These are phyloP conservation scores for Linnemannia hyalina DNA, from an alignment of 192 early-diverging fungal species.

Conservation along the genomic window DNA sequence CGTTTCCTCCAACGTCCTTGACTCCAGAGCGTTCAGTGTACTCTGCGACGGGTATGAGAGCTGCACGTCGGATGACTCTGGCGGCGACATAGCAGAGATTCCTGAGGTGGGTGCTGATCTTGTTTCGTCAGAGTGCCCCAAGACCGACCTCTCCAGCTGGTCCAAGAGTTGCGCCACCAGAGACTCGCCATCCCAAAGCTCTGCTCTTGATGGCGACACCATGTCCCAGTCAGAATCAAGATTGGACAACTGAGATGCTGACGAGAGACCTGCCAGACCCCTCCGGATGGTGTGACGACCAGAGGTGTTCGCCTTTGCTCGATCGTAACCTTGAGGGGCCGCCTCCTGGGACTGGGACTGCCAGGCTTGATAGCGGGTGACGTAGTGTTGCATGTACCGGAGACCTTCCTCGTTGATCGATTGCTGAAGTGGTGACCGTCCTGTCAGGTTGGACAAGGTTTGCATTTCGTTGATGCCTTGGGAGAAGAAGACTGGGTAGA, in stretches of 20 bases:
- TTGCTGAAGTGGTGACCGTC: conserved; percentile 32
- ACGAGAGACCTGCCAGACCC: conserved; percentile 15
- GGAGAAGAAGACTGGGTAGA: conserved; percentile 36
- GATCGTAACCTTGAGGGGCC: background rate
- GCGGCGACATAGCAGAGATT: background rate
- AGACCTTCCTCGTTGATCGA: conserved; percentile 43
- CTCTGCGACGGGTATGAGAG: background rate
- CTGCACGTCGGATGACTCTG: background rate
- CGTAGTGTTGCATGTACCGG: conserved; percentile 45
- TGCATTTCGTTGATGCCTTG: conserved; percentile 56
- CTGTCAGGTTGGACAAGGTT: conserved; percentile 45
- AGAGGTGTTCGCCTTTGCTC: background rate
- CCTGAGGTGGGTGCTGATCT: background rate
- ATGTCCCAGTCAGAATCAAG: conserved; percentile 40
- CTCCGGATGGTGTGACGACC: conserved; percentile 10
- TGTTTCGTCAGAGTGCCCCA: conserved; percentile 30
- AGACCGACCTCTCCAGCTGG: conserved; percentile 34
- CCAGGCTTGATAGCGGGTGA: conserved; percentile 34
- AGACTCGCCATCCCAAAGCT: conserved; percentile 37
- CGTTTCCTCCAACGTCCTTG: background rate
- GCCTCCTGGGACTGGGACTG: conserved; percentile 13
- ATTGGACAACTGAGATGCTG: conserved; percentile 30
- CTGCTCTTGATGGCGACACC: conserved; percentile 20
- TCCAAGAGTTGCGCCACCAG: conserved; percentile 27
- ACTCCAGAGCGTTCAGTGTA: background rate